Conservation (phyloP, 768 basidiomycete genomes). For the Boletus insuetus region DNA sequence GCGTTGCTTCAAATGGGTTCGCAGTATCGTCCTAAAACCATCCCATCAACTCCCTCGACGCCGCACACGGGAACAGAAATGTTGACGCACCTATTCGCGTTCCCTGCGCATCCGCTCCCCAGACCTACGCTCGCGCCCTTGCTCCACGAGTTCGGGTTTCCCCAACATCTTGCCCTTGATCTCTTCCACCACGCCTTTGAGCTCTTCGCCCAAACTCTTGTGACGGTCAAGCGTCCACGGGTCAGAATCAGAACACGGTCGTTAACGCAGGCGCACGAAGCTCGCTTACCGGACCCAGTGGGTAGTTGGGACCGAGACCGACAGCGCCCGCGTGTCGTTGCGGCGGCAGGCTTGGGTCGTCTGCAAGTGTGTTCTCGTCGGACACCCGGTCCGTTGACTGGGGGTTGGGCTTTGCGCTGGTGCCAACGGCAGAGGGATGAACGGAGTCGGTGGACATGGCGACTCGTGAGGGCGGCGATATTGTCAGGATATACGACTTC, state of each 20-base stretch:
- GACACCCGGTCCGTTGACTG: too few relatives aligned
- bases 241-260: not conserved
- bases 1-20: not conserved
- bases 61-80: too few relatives aligned
- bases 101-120: conserved; percentile 41
- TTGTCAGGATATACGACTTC: too few relatives aligned
- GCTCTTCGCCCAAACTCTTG: conserved; percentile 34
- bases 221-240: too few relatives aligned
- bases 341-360: conserved; percentile 30
- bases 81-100: conserved; percentile 23
- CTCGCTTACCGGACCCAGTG: conserved; percentile 24
- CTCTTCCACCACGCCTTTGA: conserved; percentile 38
- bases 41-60: not conserved
- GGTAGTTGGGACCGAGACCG: conserved; percentile 40
- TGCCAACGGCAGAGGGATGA: conserved; percentile 20
- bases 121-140: conserved; percentile 38
- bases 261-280: not conserved
- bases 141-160: conserved; percentile 36
- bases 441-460: conserved; percentile 12
- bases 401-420: conserved; percentile 2
- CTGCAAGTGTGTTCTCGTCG: not conserved
- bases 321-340: conserved; percentile 43
- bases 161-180: conserved; percentile 38
- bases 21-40: not conserved
- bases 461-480: too few relatives aligned